A percentile compares a stretch with the other conserved stretches of the same genome.
These are phyloP conservation scores for Dillenia turbinata DNA, from an alignment of 164 flowering plant species.

Conservation along the genomic window DNA sequence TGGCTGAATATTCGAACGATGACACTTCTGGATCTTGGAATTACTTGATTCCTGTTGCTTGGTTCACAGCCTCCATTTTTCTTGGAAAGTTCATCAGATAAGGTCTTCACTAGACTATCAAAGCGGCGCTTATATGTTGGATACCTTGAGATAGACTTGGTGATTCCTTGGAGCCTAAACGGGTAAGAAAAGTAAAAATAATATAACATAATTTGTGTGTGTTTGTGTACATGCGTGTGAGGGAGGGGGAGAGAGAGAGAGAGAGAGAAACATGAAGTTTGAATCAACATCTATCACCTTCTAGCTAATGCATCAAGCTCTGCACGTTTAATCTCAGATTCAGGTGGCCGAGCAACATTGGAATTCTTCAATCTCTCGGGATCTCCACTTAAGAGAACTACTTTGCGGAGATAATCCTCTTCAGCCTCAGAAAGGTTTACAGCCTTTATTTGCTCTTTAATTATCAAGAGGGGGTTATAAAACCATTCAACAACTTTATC, in stretches of 20 bases:
- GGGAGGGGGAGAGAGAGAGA: too few relatives aligned
- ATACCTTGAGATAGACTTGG: slow-evolving; percentile 70
- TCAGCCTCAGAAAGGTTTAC: slow-evolving; percentile 57
- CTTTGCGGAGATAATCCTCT: slow-evolving; percentile 62
- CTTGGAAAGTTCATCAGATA: slow-evolving; percentile 48
- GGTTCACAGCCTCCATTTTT: slow-evolving; percentile 31
- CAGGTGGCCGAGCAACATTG: slow-evolving; percentile 40
- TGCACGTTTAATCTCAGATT: slow-evolving; percentile 56
- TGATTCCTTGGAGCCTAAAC: slow-evolving; percentile 78
- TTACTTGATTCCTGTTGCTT: slow-evolving; percentile 10
- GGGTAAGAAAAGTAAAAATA: neutral
- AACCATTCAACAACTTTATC: slow-evolving; percentile 80
- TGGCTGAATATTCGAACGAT: slow-evolving; percentile 45
- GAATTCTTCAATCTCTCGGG: slow-evolving; percentile 50
- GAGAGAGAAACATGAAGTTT: neutral
- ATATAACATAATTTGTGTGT: neutral
- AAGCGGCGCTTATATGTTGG: slow-evolving; percentile 73
- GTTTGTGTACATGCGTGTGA: too few relatives aligned
- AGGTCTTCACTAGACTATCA: slow-evolving; percentile 32
- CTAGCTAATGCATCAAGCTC: slow-evolving; percentile 83
- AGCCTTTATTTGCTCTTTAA: slow-evolving; percentile 88
- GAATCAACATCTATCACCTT: slow-evolving; percentile 63
- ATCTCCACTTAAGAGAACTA: slow-evolving; percentile 59
- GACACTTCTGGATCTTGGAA: slow-evolving; percentile 43
- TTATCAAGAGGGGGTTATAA: slow-evolving; percentile 69